Evolutionary conservation across 768 basidiomycete genomes (phyloP), one percentile per base, ranked within the genome.

Genomic region (Tricholoma furcatifolium): DNA sequence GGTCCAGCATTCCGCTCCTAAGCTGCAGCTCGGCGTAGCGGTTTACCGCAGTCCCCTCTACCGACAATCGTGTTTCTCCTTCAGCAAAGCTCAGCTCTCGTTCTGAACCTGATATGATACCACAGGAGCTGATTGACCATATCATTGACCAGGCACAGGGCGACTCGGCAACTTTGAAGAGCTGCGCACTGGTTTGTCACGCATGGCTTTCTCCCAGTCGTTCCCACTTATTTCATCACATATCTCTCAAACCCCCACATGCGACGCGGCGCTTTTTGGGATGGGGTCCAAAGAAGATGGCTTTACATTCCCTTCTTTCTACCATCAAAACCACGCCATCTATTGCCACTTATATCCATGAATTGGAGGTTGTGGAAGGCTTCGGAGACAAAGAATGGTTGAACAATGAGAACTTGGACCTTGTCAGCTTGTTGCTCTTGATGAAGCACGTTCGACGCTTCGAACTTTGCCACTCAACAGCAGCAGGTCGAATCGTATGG

Each of bases 41-140:
- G 43, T 8, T 32, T 38, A 15, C 18, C 15, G 11, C 14, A n/a
- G 32, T 21, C 42, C 23, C 18, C 9, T 15, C 23, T 17, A 2
- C 32, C 9, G 10, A 42, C 27, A 27, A 27, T 27, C 27, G 27
- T 10, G 21, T 3, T 42, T 27, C 43, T 6, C 14, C 18, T 21
- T 15, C 24, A 11, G n/a, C n/a, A n/a, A n/a, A n/a, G n/a, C n/a
- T n/a, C n/a, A 21, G 41, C 9, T 39, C 10, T 20, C 23, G 31
- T 36, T 21, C 56, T 49, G 54, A 9, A 21, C 27, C 45, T 17
- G 15, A 30, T 24, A 44, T 24, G 2, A 51, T 70, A 4, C 71
- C 67, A 1, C 67, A 65, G 47, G 69, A 69, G 50, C 59, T 70
- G 30, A 57, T 66, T 42, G 64, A 69, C 54, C 50, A 54, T 39